These are phyloP conservation scores for Vitis vinifera DNA, from an alignment of 164 flowering plant genomes.

Conservation along the genomic window ASM3070453v1 NC_081818.1:18287501-18288000, in stretches of 20 bases:
- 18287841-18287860: not conserved
- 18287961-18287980: too few species aligned
- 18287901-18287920: not conserved
- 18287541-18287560: too few species aligned
- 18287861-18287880: not conserved
- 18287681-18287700: conserved; percentile 85
- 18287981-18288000: not conserved
- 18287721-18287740: conserved; percentile 82
- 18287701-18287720: conserved; percentile 78
- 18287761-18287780: conserved; percentile 76
- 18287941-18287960: too few species aligned
- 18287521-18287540: too few species aligned
- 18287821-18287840: not conserved
- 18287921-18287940: not conserved
- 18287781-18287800: conserved; percentile 2
- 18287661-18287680: conserved; percentile 60
- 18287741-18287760: conserved; percentile 78
- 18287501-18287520: too few species aligned
- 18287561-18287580: too few species aligned
- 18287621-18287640: too few species aligned
- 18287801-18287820: not conserved
- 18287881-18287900: not conserved
- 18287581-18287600: too few species aligned
- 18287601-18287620: too few species aligned
- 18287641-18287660: too few species aligned